These are phyloP conservation scores for Magnusiomyces fungicola DNA, from an alignment of 1,139 yeast species.

Conservation along the genomic window DNA sequence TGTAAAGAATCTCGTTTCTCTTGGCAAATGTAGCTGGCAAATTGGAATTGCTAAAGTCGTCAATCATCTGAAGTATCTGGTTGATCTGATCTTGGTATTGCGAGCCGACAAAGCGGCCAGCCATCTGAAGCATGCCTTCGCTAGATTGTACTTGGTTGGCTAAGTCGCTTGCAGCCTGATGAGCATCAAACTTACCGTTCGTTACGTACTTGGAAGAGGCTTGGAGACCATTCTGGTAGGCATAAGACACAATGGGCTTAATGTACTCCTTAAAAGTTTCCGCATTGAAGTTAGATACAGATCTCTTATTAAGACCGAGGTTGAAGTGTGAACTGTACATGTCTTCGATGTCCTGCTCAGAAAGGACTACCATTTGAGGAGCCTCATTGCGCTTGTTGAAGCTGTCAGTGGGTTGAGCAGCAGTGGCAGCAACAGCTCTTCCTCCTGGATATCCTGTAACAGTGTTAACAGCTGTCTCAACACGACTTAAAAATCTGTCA, in stretches of 20 bases:
- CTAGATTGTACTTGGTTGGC: background rate
- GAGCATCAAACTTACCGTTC: background rate
- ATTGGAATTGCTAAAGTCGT: background rate
- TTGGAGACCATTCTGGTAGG: background rate
- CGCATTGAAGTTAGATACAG: too few species aligned
- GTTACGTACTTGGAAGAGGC: background rate
- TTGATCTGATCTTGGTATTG: background rate
- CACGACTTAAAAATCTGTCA: background rate
- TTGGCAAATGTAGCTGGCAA: background rate
- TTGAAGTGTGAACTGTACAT: background rate
- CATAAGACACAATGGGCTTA: background rate
- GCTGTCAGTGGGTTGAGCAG: too few species aligned
- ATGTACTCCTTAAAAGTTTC: background rate
- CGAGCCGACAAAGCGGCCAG: background rate
- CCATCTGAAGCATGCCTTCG: background rate
- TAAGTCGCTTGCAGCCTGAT: background rate
- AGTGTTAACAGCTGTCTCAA: background rate
- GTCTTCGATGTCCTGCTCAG: background rate
- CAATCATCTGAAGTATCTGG: background rate
- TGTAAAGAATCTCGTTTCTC: background rate
- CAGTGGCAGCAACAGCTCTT: too few species aligned
- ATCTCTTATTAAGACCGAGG: background rate
- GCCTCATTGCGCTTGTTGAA: background rate
- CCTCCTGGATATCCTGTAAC: too few species aligned
- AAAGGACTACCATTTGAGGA: background rate